Conservation (phyloP, 2,329 filamentous ascomycete genomes). For the Colletotrichum musicola region DNA sequence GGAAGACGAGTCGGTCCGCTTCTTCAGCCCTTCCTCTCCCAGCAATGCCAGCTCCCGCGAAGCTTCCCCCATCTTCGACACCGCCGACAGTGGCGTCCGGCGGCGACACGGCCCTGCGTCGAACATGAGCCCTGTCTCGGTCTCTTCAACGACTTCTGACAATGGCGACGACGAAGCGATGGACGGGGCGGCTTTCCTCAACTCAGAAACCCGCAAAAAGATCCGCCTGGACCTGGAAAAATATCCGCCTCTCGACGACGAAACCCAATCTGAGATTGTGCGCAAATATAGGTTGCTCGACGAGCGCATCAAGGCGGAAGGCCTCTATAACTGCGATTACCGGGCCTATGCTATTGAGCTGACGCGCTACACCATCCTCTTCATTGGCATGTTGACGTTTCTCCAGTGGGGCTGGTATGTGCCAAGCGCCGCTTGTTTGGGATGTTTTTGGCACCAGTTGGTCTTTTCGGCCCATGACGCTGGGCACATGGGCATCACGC, state of each 20-base stretch:
- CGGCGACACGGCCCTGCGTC: conserved; percentile 44
- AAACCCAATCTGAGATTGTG: conserved; percentile 81
- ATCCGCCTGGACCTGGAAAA: conserved; percentile 81
- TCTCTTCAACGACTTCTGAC: conserved; percentile 71
- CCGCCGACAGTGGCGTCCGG: conserved; percentile 46
- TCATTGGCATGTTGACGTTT: conserved; percentile 70
- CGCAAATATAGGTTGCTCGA: conserved; percentile 85
- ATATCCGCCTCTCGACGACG: conserved; percentile 82
- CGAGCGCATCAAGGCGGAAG: conserved; percentile 77
- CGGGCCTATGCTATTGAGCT: conserved; percentile 81
- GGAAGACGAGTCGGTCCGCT: conserved; percentile 35
- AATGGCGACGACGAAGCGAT: conserved; percentile 57
- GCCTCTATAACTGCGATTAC: conserved; percentile 89
- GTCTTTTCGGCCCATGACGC: conserved; percentile 96
- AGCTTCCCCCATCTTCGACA: conserved; percentile 65
- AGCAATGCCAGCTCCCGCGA: conserved; percentile 67
- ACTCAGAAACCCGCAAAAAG: conserved; percentile 79
- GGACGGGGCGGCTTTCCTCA: conserved; percentile 74
- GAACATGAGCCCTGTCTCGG: conserved; percentile 57
- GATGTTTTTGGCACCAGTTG: conserved; percentile 92
- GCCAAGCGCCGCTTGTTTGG: conserved; percentile 79
- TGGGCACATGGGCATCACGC: conserved; percentile 97
- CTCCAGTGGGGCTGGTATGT: conserved; percentile 75
- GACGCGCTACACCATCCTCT: conserved; percentile 78
- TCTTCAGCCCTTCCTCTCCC: conserved; percentile 50